Evolutionary conservation across 169 alveolate species (phyloP).

Genomic region (Plasmodium reichenowi): DNA sequence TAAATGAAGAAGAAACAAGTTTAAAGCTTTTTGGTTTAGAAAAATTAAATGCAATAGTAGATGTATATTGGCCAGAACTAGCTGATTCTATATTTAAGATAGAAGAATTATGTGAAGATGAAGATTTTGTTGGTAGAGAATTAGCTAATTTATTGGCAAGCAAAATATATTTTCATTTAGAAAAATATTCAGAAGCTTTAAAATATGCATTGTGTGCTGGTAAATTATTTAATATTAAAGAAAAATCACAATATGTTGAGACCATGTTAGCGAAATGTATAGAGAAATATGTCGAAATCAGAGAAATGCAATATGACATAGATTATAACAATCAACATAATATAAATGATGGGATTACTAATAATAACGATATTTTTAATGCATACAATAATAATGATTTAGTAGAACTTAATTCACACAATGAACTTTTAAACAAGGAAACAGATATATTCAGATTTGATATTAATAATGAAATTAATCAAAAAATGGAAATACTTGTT

Average conservation of each 20-base stretch:
- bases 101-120: slow-evolving; percentile 86
- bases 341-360: background rate
- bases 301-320: slow-evolving; percentile 44
- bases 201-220: slow-evolving; percentile 96
- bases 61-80: slow-evolving; percentile 88
- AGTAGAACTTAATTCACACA: slow-evolving; percentile 7
- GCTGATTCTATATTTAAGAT: slow-evolving; percentile 85
- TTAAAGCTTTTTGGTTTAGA: slow-evolving; percentile 85
- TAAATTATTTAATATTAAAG: slow-evolving; percentile 89
- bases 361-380: slow-evolving; percentile 11
- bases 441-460: slow-evolving; percentile 40
- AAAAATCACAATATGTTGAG: slow-evolving; percentile 85
- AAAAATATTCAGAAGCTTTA: slow-evolving; percentile 93
- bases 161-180: slow-evolving; percentile 96
- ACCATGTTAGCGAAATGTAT: slow-evolving; percentile 78
- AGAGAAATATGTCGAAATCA: slow-evolving; percentile 73
- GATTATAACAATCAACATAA: background rate
- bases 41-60: slow-evolving; percentile 85
- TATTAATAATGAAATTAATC: slow-evolving; percentile 78
- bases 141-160: slow-evolving; percentile 96
- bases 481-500: slow-evolving; percentile 91
- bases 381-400: slow-evolving; percentile 25
- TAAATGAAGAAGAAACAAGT: slow-evolving; percentile 84
- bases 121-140: slow-evolving; percentile 84
- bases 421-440: slow-evolving; percentile 11